Evolutionary conservation across 768 basidiomycete genomes (phyloP), one percentile per base, ranked within the genome.

Genomic region (Leccinum ochraceum): DNA sequence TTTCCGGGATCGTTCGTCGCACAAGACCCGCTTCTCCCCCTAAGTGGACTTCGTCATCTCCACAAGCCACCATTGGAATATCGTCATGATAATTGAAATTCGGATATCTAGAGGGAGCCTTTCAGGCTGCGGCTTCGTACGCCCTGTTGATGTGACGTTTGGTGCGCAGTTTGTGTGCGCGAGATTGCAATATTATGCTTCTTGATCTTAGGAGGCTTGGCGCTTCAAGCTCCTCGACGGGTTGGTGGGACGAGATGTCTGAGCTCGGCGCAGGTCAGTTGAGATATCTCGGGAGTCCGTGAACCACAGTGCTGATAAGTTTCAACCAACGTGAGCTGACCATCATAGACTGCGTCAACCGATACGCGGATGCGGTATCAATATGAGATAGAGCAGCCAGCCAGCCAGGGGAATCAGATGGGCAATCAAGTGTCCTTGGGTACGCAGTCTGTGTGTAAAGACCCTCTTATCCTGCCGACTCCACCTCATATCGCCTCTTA

Each of bases 391-490:
- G 51, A 49, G 20, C 44, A 46, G 5, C 10, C 44, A 48, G 48
- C 10, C 46, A 36, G 39, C 20, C 20, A 46, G 48, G 37, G 17
- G 49, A 24, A 64, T 58, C 62, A 51, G 6, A 57, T 14, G 42
- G 44, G 11, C 28, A 34, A 53, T 34, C 52, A 28, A n/a, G 22
- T 16, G 50, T 30, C 28, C 17, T 51, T 51, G 22, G 2, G 28
- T 42, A 30, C 32, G 54, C 34, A 24, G 32, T 24, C 32, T 34
- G 2, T 24, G 48, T 48, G 10, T 28, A 7, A 36, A 34, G n/a
- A 22, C n/a, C 37, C 37, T 61, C 14, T 60, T 59, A 60, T 67
- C 53, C 36, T 17, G 46, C 5, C 44, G 4, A 54, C 50, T 59
- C 57, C 44, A 57, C 57, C 32, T 14, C 30, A 16, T 24, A 54